Base-by-base conservation (phyloP, 1,284 basidiomycete genomes). In the Erythrobasidium hasegawianum region DNA sequence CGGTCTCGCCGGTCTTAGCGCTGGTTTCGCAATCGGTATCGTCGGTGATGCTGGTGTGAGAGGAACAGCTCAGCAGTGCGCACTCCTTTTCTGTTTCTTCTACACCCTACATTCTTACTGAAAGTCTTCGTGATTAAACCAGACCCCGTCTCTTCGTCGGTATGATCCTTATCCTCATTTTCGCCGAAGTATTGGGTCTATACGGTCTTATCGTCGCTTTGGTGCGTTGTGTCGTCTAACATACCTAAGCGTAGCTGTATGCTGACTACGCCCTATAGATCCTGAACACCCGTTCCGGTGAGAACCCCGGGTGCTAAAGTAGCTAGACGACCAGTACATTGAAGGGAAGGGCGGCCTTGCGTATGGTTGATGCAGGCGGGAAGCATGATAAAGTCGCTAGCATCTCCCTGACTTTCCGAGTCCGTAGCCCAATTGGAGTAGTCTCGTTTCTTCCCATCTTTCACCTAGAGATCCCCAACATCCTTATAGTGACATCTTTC, bases 151-250 rank as follows among this genome's bases (percentile, higher is more conserved):
- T 78, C 26, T 78, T 78, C 71, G 77, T 78, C 59, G 77, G 78
- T 67, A 77, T 77, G 77, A 72, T 70, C 57, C 59, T 71, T 60
- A 68, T 66, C 39, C 67, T 59, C 66, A 72, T 79, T 76, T 79
- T 80, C 74, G 79, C 79, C 69, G 79, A 80, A 70, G 77, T 77
- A n/a, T 50, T 69, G 52, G 67, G 69, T 57, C 66, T 69, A n/a
- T 79, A 79, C 73, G 79, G 79, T 60, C 75, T 80, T 52, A 80
- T 80, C 68, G 79, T 80, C 50, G 79, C 78, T 26, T 75, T 80
- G 40, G 61, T 57, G 27, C 27, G 60, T 56, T 18, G 13, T 43
- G n/a, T n/a, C n/a, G n/a, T n/a, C 1, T 24, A 8, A 2, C 10
- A 22, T 50, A 9, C 20, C 20, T 18, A 14, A 11, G 27, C n/a